Evolutionary conservation across 768 basidiomycete genomes (phyloP).

Genomic region (Tubosaeta sp.): DNA sequence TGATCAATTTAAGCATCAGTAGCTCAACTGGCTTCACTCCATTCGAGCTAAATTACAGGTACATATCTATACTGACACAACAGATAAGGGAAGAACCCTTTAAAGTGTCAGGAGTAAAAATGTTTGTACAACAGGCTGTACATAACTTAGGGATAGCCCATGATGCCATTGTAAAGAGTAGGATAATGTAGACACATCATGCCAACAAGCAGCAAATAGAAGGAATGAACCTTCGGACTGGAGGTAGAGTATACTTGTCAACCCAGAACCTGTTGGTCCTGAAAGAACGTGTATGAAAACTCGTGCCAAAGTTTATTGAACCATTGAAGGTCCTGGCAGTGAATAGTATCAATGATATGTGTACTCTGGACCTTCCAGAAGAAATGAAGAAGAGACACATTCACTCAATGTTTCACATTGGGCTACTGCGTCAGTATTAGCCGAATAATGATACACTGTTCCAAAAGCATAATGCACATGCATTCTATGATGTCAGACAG

Average conservation of each 20-base stretch:
- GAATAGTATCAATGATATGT: background rate
- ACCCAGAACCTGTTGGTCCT: conserved; percentile 35
- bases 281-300: conserved; percentile 31
- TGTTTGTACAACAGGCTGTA: too few species aligned
- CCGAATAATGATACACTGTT: too few species aligned
- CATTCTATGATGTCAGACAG: too few species aligned
- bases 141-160: too few species aligned
- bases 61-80: background rate
- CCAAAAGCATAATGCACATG: too few species aligned
- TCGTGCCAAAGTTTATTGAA: conserved; percentile 37
- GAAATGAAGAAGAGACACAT: background rate
- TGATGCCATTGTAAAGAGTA: conserved; percentile 34
- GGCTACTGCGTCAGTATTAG: too few species aligned
- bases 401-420: background rate
- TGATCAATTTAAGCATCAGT: conserved; percentile 8
- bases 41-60: background rate
- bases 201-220: conserved; percentile 24
- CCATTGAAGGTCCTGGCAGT: conserved; percentile 15
- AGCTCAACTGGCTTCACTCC: background rate
- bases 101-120: too few species aligned
- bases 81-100: too few species aligned
- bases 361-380: background rate
- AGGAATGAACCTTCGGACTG: conserved; percentile 14
- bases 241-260: conserved; percentile 33
- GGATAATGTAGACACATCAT: conserved; percentile 28